Conservation (phyloP, 495 filamentous ascomycete genomes). For the Daldinia vernicosa region DNA sequence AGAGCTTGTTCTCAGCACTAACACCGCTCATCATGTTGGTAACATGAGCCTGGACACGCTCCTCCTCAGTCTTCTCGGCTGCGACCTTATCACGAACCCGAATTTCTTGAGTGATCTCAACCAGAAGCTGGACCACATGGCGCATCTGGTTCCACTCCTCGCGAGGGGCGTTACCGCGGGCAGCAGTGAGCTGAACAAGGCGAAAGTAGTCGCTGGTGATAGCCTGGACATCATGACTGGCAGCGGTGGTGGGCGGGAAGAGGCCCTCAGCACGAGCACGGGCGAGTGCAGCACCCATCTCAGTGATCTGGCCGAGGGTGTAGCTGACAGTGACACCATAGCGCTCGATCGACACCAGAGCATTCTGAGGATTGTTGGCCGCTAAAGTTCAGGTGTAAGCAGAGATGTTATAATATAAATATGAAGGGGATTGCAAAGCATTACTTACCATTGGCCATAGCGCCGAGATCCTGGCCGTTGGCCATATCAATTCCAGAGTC, state of each 20-base stretch:
- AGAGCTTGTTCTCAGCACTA: conserved; percentile 37
- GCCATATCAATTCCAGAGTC: conserved; percentile 9
- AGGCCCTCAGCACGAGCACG: conserved; percentile 39
- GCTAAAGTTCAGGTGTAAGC: conserved; percentile 16
- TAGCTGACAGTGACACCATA: background rate
- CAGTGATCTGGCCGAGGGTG: conserved; percentile 10
- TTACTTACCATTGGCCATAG: conserved; percentile 15
- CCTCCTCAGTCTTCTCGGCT: conserved; percentile 30
- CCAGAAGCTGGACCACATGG: conserved; percentile 18
- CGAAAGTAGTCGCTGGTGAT: conserved; percentile 30
- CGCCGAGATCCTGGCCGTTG: background rate
- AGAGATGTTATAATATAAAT: background rate
- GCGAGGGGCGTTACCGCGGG: conserved; percentile 25
- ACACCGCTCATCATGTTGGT: conserved; percentile 41
- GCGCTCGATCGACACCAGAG: background rate
- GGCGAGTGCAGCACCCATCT: conserved; percentile 32
- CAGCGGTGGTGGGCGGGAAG: conserved; percentile 37
- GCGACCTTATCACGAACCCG: conserved; percentile 39
- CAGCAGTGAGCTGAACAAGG: conserved; percentile 14
- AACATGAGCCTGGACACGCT: conserved; percentile 36
- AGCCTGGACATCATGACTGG: conserved; percentile 14
- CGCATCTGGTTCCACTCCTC: conserved; percentile 31
- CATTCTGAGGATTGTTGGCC: background rate
- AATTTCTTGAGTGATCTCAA: conserved; percentile 37
- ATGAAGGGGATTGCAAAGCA: background rate